Base-by-base conservation (phyloP, 257 asterid species). In the Nyctanthes arbortristis region DNA sequence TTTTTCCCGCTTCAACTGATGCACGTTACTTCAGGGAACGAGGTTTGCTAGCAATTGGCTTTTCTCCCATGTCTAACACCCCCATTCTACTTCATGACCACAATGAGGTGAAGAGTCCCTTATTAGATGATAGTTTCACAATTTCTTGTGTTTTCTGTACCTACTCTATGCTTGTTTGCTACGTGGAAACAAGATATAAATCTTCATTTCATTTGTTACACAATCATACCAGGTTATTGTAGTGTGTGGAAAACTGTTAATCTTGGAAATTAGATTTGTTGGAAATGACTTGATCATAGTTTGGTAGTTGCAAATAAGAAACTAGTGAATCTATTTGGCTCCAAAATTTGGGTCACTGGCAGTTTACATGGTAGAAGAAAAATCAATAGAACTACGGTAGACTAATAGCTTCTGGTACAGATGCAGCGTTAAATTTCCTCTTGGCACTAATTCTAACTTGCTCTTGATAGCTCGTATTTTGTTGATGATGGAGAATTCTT, bases 1-100 rank as follows among this genome's bases (percentile, higher is more conserved):
- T 91, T 59, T 91, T 93, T 75, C 97, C 97, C 66, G 96, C 96
- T 45, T 80, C 97, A 6, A 93, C 97, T 25, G 99, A 93, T 81
- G 89, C 99, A 68, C 91, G 93, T 56, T 86, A 87, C 77, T 89
- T 93, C 81, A 85, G 97, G 82, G 68, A 77, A 45, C 76, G 11
- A 3, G 97, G 96, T 70, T 73, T 91, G 75, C 96, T 93, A 4
- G 97, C 97, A 29, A 83, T 93, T 72, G 99, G 97, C 74, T 93
- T 93, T 76, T 93, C 99, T 75, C 99, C 99, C 11, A 91, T 93
- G 99, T 88, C 93, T 18, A 93, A 91, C 82, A 93, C 99, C 65
- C 96, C 97, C 65, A 83, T 91, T 83, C 87, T 91, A 60, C 99
- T 93, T 72, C 99, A 93, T 35, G 96, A 91, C 77, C 99, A 93